phyloP scores from a whole-genome alignment of 345 rosid species.

The Eucalyptus grandis region DNA sequence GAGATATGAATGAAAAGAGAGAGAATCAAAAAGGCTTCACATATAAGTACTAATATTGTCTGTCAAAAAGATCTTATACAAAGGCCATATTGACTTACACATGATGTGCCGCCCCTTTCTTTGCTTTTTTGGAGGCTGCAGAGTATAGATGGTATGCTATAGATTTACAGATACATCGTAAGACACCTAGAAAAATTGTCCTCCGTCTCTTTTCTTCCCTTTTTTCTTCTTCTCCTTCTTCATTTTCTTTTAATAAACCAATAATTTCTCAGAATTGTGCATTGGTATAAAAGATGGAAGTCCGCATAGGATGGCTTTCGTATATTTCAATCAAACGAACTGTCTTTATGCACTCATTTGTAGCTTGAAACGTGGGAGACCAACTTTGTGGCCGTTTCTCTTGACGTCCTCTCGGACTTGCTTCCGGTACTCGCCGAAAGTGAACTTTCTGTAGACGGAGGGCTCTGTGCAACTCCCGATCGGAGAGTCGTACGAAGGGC shows the following conservation, averaged over 20 bases:
- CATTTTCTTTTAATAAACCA: not conserved
- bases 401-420: conserved; percentile 56
- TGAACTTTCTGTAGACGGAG: conserved; percentile 41
- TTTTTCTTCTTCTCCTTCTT: not conserved
- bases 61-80: too few species aligned
- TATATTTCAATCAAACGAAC: not conserved
- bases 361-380: conserved; percentile 40
- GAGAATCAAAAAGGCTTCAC: too few species aligned
- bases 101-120: not conserved
- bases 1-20: too few species aligned
- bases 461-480: conserved; percentile 42
- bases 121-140: not conserved
- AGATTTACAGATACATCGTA: not conserved
- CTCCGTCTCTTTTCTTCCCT: not conserved
- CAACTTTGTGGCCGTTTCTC: conserved; percentile 41
- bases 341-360: not conserved
- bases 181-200: not conserved
- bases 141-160: not conserved
- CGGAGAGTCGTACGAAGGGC: conserved; percentile 45
- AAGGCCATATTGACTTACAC: too few species aligned
- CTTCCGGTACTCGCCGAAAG: conserved; percentile 42
- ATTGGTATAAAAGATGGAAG: not conserved
- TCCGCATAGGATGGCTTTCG: not conserved
- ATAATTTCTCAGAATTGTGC: not conserved
- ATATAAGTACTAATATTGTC: too few species aligned